Conservation (phyloP, 2,329 filamentous ascomycete genomes). For the Epichloe coenophiala region DNA sequence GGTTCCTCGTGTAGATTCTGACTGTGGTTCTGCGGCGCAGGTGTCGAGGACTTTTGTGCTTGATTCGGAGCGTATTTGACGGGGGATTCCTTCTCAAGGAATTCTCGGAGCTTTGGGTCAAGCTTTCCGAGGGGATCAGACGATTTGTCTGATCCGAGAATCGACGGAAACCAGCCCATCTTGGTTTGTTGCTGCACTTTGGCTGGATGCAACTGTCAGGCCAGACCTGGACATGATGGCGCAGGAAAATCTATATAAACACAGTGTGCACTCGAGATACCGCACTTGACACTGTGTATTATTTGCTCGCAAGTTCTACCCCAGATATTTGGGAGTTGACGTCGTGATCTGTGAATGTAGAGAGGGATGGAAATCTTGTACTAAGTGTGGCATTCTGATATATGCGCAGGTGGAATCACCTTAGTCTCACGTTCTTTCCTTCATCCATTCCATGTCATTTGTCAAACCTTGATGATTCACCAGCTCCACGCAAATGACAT, state of each 20-base stretch:
- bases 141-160: slow-evolving; percentile 34
- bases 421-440: no score
- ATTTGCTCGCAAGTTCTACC: neutral
- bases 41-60: slow-evolving; percentile 8
- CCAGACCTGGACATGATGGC: neutral
- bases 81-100: slow-evolving; percentile 71
- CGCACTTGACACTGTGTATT: neutral
- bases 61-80: slow-evolving; percentile 43
- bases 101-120: slow-evolving; percentile 72
- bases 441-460: no score
- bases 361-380: no score
- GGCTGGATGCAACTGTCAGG: neutral
- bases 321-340: neutral
- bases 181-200: slow-evolving; percentile 1
- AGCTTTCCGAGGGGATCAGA: slow-evolving; percentile 56
- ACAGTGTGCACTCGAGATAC: neutral
- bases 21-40: slow-evolving; percentile 5
- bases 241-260: neutral
- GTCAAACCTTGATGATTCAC: no score
- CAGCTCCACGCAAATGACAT: no score
- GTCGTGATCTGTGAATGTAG: no score
- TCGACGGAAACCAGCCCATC: slow-evolving; percentile 46
- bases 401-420: no score
- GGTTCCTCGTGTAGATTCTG: slow-evolving; percentile 8
- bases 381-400: no score